Base-by-base conservation (phyloP, 225 moss, liverwort and hornwort genomes). In the Rhytidiadelphus loreus region DNA sequence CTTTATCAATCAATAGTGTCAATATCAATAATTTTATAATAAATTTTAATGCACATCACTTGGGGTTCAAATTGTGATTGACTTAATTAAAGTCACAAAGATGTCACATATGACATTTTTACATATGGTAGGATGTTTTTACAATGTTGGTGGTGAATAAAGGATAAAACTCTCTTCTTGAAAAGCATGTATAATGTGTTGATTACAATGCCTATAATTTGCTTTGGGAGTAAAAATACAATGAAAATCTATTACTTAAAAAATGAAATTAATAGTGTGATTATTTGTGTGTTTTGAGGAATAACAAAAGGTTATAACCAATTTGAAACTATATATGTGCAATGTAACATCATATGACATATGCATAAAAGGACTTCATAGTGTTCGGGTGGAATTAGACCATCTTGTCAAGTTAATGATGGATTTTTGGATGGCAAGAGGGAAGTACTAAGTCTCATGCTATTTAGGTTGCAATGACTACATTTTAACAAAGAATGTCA, bases 291-390 rank as follows among this genome's bases (percentile, higher is more conserved):
- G 0, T 15, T 55, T 55, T 1, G 1, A 35, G 2, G 10, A n/a
- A 25, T 37, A 37, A 9, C 2, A 35, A 56, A 6, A 77, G 15
- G 37, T 77, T 55, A 24, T 2, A 56, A 3, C 16, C 24, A 56
- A 37, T 55, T 16, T 55, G 2, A 37, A 37, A 37, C 52, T 15
- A 77, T 52, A 77, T 24, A 77, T 37, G 37, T 37, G 0, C 1
- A 16, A 2, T n/a, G 8, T 6, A 9, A 55, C 2, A 24, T 24
- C 2, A 37, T 8, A 53, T 23, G 1, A 5, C 23, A 13, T 3
- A 22, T 22, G 13, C 3, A 37, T n/a, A 1, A 5, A n/a, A 11
- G 1, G 1, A 39, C 11, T 56, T 2, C 13, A 77, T n/a, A 10
- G 20, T 37, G 2, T 25, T 32, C 6, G 2, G 2, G 8, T 16